Evolutionary conservation across 148 eudicot species (phyloP).

Genomic region (Spergularia marina): DNA sequence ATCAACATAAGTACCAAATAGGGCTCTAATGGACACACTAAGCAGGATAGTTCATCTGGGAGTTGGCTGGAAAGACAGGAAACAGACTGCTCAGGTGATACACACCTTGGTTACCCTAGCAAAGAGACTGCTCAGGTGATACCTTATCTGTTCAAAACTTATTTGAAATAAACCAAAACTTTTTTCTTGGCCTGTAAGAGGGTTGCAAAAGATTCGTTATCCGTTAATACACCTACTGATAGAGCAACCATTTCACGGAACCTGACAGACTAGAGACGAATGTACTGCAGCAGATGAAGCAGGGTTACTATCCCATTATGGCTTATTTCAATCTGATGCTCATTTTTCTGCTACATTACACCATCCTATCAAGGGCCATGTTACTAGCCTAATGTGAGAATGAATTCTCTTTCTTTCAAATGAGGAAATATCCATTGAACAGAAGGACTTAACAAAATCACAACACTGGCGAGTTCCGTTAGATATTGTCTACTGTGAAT

Average conservation of each 20-base stretch:
- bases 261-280: background rate
- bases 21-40: background rate
- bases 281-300: background rate
- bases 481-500: background rate
- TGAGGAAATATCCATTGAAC: too few relatives aligned
- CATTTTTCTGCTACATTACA: too few relatives aligned
- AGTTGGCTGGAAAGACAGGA: background rate
- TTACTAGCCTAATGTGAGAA: background rate
- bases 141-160: background rate
- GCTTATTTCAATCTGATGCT: background rate
- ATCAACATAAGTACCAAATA: background rate
- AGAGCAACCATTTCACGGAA: background rate
- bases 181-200: background rate
- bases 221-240: background rate
- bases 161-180: background rate
- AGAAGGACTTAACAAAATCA: background rate
- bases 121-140: background rate
- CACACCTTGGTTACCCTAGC: background rate
- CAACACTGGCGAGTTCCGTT: background rate
- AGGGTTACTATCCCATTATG: background rate
- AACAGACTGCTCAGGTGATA: background rate
- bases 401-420: background rate
- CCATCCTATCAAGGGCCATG: background rate
- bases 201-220: background rate
- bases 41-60: background rate